Evolutionary conservation across 306 rosid genomes (phyloP).

Genomic region (Rubus idaeus): DNA sequence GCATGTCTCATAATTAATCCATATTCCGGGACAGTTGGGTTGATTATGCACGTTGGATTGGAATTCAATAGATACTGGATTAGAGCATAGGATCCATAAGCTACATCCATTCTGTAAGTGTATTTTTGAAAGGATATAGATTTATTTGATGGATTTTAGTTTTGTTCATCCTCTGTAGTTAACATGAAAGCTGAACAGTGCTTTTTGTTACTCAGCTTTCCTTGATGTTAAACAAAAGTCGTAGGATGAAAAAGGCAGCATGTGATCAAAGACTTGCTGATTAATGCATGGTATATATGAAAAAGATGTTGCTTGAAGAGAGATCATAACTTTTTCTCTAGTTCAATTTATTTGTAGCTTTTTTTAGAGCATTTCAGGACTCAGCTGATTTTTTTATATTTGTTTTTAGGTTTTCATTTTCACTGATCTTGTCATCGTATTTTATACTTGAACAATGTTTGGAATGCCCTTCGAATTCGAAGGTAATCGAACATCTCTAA

Average conservation of each 20-base stretch:
- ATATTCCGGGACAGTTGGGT: conserved; percentile 67
- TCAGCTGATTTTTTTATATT: too few relatives aligned
- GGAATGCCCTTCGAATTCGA: too few relatives aligned
- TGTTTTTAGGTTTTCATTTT: too few relatives aligned
- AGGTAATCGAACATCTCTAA: too few relatives aligned
- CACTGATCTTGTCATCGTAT: too few relatives aligned
- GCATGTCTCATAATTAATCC: conserved; percentile 11
- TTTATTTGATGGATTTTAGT: background rate
- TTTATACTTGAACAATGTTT: too few relatives aligned
- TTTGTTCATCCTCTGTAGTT: background rate
- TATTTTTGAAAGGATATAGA: background rate
- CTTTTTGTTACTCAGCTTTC: background rate
- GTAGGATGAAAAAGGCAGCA: background rate
- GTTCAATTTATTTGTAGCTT: background rate
- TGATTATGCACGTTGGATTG: conserved; percentile 81
- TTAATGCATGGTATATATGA: background rate
- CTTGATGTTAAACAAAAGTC: background rate
- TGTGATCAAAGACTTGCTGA: background rate
- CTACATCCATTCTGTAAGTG: background rate
- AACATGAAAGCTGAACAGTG: background rate
- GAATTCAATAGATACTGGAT: conserved; percentile 60
- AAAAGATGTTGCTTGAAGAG: background rate
- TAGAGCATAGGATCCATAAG: conserved; percentile 20
- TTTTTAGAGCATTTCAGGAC: background rate
- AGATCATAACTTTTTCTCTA: background rate